A percentile compares a stretch with the other conserved stretches of the same genome.
Evolutionary conservation across 148 eudicot genomes (phyloP).

Genomic region (Persicaria tinctoria): DNA sequence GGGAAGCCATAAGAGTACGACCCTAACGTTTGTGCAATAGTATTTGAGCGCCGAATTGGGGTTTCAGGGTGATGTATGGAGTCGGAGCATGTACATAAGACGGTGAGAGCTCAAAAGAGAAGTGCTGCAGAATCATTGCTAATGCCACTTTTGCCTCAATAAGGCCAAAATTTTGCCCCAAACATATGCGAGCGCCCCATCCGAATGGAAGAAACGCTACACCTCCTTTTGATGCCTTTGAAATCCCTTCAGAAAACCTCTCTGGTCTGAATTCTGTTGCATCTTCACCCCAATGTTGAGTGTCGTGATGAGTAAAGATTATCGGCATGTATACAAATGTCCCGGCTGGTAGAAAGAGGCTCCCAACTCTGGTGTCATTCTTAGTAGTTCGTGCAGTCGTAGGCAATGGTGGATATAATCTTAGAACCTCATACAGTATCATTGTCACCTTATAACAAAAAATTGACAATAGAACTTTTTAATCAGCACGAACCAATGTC

Average conservation of each 20-base stretch:
- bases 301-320: constrained; percentile 22
- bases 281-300: constrained; percentile 29
- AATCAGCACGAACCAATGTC: not conserved
- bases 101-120: not conserved
- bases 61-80: not conserved
- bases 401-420: constrained; percentile 10
- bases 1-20: no score
- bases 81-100: not conserved
- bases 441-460: constrained; percentile 9
- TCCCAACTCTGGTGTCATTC: not conserved
- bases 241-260: constrained; percentile 27
- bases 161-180: constrained; percentile 31
- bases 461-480: not conserved
- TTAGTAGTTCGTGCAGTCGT: not conserved
- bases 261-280: constrained; percentile 26
- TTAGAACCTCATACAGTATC: constrained; percentile 9
- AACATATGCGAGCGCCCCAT: constrained; percentile 32
- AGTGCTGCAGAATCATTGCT: not conserved
- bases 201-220: constrained; percentile 29
- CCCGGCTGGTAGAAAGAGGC: constrained; percentile 5
- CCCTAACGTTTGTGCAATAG: not conserved
- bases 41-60: constrained; percentile 4
- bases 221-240: constrained; percentile 23
- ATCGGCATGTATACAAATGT: constrained; percentile 24
- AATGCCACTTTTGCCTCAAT: constrained; percentile 21